Evolutionary conservation across 2,329 filamentous ascomycete species (phyloP).

Genomic region (Dactylellina drechsleri): DNA sequence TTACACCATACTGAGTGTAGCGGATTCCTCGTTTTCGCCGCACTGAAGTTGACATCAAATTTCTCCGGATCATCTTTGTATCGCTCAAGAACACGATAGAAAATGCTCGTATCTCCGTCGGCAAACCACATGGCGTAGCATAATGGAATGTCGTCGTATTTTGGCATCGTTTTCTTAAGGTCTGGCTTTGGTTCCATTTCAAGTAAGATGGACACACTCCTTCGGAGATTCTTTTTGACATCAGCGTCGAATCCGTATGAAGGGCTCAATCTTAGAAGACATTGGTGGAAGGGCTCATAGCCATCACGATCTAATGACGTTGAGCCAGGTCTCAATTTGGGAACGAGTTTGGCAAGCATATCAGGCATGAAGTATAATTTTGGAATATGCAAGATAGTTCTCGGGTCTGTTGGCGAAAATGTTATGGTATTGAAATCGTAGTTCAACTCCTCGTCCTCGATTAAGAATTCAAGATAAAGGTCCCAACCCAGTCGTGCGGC

Average conservation of each 20-base stretch:
- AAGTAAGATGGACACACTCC: not conserved
- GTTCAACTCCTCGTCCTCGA: conserved; percentile 17
- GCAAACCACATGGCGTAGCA: conserved; percentile 6
- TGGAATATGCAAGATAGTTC: conserved; percentile 12
- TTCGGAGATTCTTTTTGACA: not conserved
- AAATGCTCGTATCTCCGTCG: conserved; percentile 2
- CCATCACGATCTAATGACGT: not conserved
- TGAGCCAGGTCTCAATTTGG: not conserved
- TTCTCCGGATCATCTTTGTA: conserved; percentile 5
- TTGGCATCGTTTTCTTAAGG: conserved; percentile 10
- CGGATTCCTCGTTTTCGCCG: not conserved
- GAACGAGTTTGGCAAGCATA: conserved; percentile 5
- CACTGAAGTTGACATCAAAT: conserved; percentile 5
- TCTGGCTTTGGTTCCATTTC: conserved; percentile 18
- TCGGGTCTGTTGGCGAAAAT: not conserved
- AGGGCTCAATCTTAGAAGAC: not conserved
- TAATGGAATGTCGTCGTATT: conserved; percentile 2
- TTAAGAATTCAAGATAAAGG: conserved; percentile 30
- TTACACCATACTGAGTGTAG: conserved; percentile 14
- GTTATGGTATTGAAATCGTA: conserved; percentile 21
- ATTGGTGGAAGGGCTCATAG: conserved; percentile 10
- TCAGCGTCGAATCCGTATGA: not conserved
- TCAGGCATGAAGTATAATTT: conserved; percentile 4
- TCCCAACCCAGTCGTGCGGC: conserved; percentile 10
- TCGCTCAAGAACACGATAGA: conserved; percentile 13